These are phyloP conservation scores for Clarireedia homoeocarpa DNA, from an alignment of 2,329 filamentous ascomycete species.

Conservation along the genomic window DNA sequence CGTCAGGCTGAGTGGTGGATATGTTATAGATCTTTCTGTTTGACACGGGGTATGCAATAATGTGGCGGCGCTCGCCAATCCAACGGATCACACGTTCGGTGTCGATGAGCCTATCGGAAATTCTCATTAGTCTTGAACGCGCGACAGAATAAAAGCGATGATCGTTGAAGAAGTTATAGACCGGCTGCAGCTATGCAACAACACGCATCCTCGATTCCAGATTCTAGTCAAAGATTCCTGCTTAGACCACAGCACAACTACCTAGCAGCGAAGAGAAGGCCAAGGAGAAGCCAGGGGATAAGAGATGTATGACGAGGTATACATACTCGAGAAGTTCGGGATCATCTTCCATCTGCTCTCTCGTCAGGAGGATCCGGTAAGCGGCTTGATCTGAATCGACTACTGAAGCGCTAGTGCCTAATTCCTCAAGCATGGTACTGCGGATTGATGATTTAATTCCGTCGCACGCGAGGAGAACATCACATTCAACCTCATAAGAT, in stretches of 20 bases:
- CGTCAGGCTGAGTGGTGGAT: conserved; percentile 53
- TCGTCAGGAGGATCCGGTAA: conserved; percentile 69
- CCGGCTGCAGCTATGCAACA: too few relatives aligned
- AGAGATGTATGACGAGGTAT: too few relatives aligned
- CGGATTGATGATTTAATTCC: conserved; percentile 47
- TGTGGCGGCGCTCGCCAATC: conserved; percentile 68
- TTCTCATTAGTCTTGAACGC: too few relatives aligned
- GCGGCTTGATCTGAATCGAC: conserved; percentile 68
- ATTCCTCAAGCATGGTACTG: conserved; percentile 44
- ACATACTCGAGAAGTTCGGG: conserved; percentile 43
- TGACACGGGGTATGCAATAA: conserved; percentile 70
- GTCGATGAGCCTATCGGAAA: conserved; percentile 42
- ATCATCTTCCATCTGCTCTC: conserved; percentile 58
- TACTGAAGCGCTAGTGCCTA: conserved; percentile 40
- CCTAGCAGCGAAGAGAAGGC: too few relatives aligned
- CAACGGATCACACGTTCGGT: conserved; percentile 61
- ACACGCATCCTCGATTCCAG: too few relatives aligned
- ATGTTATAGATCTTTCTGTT: conserved; percentile 59
- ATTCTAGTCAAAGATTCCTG: too few relatives aligned
- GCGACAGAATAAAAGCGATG: too few relatives aligned
- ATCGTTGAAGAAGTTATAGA: too few relatives aligned
- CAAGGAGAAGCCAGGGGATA: too few relatives aligned
- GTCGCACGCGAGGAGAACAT: conserved; percentile 46
- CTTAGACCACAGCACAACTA: too few relatives aligned
- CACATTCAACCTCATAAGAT: conserved; percentile 41